Evolutionary conservation across 148 eudicot genomes (phyloP).

Genomic region (Spergularia marina): DNA sequence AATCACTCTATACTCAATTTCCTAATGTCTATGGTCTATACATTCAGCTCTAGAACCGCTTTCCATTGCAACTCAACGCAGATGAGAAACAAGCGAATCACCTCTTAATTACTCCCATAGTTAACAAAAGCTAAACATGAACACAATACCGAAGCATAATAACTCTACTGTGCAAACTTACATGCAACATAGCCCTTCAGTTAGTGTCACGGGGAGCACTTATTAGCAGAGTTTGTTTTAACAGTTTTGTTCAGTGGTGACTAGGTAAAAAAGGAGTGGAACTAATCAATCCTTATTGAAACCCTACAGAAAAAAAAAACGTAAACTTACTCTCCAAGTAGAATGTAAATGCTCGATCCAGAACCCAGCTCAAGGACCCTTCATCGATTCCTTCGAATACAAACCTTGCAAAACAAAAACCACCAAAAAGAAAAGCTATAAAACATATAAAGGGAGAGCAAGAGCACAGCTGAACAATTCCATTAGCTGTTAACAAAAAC

Average conservation of each 20-base stretch:
- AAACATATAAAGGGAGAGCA: background rate
- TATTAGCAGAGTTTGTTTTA: background rate
- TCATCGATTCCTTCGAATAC: slow-evolving; percentile 90
- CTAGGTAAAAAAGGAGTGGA: no score
- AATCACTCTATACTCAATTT: no score
- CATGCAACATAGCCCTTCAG: background rate
- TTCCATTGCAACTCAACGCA: no score
- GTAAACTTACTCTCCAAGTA: slow-evolving; percentile 58
- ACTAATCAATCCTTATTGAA: background rate
- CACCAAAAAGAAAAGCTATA: background rate
- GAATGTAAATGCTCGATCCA: slow-evolving; percentile 67
- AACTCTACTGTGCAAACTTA: background rate
- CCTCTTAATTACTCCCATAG: no score
- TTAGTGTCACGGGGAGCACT: background rate
- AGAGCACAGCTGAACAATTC: background rate
- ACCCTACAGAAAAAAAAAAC: slow-evolving; percentile 1
- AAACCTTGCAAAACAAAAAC: slow-evolving; percentile 42
- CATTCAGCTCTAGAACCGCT: no score
- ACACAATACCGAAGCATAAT: background rate
- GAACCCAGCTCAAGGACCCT: slow-evolving; percentile 57
- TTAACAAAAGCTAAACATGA: background rate
- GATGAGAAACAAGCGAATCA: no score
- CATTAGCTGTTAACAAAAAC: no score
- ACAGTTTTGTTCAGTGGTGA: background rate
- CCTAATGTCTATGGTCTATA: no score